Conservation (phyloP, 73 alveolate genomes). For the Uronychia setigera region DNA sequence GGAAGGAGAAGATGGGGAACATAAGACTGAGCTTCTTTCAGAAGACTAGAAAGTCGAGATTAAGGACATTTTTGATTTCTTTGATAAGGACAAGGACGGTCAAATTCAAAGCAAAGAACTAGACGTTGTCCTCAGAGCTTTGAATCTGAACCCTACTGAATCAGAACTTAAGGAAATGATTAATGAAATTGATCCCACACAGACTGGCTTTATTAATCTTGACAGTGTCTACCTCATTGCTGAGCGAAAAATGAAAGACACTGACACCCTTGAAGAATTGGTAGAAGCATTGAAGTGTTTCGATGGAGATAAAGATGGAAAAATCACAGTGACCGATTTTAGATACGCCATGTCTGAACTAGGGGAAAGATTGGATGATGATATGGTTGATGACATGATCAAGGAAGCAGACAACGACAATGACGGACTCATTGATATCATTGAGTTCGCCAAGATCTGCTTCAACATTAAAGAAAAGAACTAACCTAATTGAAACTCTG, state of each 20-base stretch:
- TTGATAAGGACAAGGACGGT: slow-evolving; percentile 68
- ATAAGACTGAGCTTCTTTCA: slow-evolving; percentile 32
- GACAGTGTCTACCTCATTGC: slow-evolving; percentile 44
- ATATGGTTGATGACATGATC: slow-evolving; percentile 58
- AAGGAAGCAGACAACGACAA: slow-evolving; percentile 53
- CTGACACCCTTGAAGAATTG: slow-evolving; percentile 65
- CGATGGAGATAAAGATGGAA: slow-evolving; percentile 64
- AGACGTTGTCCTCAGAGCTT: slow-evolving; percentile 45
- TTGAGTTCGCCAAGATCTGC: slow-evolving; percentile 57
- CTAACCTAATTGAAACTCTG: no score
- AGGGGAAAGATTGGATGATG: slow-evolving; percentile 65
- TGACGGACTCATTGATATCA: slow-evolving; percentile 33
- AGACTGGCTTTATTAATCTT: slow-evolving; percentile 22
- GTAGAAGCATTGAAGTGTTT: slow-evolving; percentile 61
- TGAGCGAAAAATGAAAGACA: slow-evolving; percentile 53
- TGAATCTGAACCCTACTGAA: slow-evolving; percentile 64
- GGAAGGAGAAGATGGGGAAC: slow-evolving; percentile 51
- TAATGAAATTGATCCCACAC: slow-evolving; percentile 32
- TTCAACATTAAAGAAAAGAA: slow-evolving; percentile 30
- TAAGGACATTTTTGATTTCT: slow-evolving; percentile 58
- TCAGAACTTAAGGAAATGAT: slow-evolving; percentile 49
- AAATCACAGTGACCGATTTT: slow-evolving; percentile 46
- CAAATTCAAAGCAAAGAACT: slow-evolving; percentile 39
- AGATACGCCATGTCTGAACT: slow-evolving; percentile 65
- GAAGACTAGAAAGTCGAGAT: slow-evolving; percentile 46